Percentiles rank a stretch among this genome's conserved stretches.
Conservation (phyloP, 2,329 filamentous ascomycete species). For the Sclerotinia trifoliorum region DNA sequence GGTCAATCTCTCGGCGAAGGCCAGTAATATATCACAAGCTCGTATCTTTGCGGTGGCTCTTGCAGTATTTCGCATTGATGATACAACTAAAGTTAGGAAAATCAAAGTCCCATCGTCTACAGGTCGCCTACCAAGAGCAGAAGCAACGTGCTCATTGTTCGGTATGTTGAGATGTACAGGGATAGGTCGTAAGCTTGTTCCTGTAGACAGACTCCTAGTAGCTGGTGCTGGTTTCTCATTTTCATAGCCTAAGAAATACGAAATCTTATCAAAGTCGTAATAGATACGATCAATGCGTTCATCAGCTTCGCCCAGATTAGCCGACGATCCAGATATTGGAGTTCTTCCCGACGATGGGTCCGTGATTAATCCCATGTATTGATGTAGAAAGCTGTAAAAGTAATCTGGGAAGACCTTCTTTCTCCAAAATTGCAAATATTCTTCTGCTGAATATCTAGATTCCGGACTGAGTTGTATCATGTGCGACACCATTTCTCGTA, state of each 20-base stretch:
- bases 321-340: conserved; percentile 63
- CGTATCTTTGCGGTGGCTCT: conserved; percentile 82
- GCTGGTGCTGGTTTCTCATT: conserved; percentile 42
- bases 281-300: conserved; percentile 92
- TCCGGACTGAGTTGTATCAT: conserved; percentile 97
- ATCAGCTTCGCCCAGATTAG: conserved; percentile 82
- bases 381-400: conserved; percentile 95
- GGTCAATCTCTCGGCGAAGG: conserved; percentile 85
- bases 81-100: conserved; percentile 84
- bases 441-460: conserved; percentile 86
- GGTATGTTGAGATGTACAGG: conserved; percentile 85
- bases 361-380: conserved; percentile 95
- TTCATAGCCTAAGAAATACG: conserved; percentile 82
- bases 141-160: conserved; percentile 72
- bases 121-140: conserved; percentile 58
- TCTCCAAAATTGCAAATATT: conserved; percentile 91
- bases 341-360: conserved; percentile 80
- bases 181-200: conserved; percentile 62
- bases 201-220: conserved; percentile 43
- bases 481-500: conserved; percentile 85
- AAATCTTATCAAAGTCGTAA: conserved; percentile 96
- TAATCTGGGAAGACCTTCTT: conserved; percentile 91
- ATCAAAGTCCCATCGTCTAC: conserved; percentile 89
- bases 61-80: conserved; percentile 84
- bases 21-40: conserved; percentile 86